Evolutionary conservation across 2,329 filamentous ascomycete genomes (phyloP).

Genomic region (Rhexocercosporidium sp.): DNA sequence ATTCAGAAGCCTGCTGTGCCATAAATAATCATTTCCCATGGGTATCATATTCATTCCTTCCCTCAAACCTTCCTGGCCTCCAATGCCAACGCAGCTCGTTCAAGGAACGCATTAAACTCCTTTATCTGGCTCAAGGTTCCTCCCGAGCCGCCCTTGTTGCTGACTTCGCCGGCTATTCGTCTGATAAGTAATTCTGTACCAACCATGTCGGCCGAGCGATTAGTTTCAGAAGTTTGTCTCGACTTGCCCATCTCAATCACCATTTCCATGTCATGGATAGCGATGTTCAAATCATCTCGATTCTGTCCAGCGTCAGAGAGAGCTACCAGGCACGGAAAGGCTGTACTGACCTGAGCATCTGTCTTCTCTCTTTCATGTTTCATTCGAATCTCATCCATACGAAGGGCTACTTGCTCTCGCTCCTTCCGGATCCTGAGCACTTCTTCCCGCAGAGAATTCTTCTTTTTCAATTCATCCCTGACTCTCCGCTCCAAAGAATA

Average conservation of each 20-base stretch:
- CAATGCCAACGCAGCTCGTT: constrained; percentile 62
- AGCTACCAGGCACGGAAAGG: neutral
- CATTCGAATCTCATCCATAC: constrained; percentile 66
- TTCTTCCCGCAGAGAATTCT: constrained; percentile 59
- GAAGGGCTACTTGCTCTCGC: constrained; percentile 64
- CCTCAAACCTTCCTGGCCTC: constrained; percentile 45
- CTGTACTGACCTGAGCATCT: constrained; percentile 53
- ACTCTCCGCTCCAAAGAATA: constrained; percentile 63
- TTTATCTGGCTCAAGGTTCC: constrained; percentile 61
- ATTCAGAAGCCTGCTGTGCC: too few relatives aligned
- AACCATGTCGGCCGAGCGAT: constrained; percentile 56
- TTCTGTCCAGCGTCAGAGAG: constrained; percentile 40
- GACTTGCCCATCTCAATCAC: constrained; percentile 57
- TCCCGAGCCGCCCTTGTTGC: constrained; percentile 53
- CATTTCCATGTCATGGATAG: constrained; percentile 67
- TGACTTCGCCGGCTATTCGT: constrained; percentile 59
- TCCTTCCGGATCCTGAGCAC: constrained; percentile 64
- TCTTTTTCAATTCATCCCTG: constrained; percentile 61
- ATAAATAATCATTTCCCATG: constrained; percentile 14
- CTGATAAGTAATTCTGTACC: constrained; percentile 64
- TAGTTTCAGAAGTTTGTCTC: constrained; percentile 52
- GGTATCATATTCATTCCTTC: constrained; percentile 23
- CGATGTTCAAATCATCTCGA: constrained; percentile 56
- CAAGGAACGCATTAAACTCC: constrained; percentile 68
- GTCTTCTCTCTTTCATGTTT: constrained; percentile 61